Evolutionary conservation across 2,329 filamentous ascomycete genomes (phyloP).

Genomic region (Rosellinia necatrix): DNA sequence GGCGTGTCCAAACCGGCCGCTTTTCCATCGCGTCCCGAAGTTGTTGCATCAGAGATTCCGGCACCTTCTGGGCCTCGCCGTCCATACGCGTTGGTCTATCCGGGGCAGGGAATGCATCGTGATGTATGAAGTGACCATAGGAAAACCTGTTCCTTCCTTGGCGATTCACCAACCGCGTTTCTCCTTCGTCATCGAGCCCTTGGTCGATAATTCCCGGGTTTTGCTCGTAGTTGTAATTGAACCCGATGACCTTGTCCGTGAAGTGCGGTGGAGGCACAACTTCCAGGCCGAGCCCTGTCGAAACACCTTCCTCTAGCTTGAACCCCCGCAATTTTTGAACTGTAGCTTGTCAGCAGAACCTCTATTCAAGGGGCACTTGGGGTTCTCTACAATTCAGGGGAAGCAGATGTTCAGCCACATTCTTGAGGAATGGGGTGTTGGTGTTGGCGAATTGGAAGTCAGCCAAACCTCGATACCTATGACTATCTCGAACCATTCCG

Average conservation of each 20-base stretch:
- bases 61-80: constrained; percentile 61
- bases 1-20: constrained; percentile 84
- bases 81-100: constrained; percentile 60
- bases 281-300: constrained; percentile 64
- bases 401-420: constrained; percentile 72
- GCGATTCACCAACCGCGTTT: constrained; percentile 59
- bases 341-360: constrained; percentile 37
- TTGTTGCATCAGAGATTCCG: constrained; percentile 67
- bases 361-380: neutral
- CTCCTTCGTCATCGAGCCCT: constrained; percentile 57
- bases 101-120: constrained; percentile 65
- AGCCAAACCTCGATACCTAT: constrained; percentile 82
- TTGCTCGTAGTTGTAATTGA: constrained; percentile 82
- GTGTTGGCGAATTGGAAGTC: constrained; percentile 84
- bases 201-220: constrained; percentile 76
- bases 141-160: constrained; percentile 60
- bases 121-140: constrained; percentile 61
- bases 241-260: constrained; percentile 73
- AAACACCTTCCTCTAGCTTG: constrained; percentile 66
- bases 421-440: constrained; percentile 69
- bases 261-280: constrained; percentile 81
- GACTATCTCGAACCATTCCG: constrained; percentile 76
- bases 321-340: constrained; percentile 64
- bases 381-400: constrained; percentile 66
- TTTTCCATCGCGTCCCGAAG: constrained; percentile 70